These are phyloP conservation scores for Gastrolobium bilobum DNA, from an alignment of 306 rosid genomes.

Conservation along the genomic window DNA sequence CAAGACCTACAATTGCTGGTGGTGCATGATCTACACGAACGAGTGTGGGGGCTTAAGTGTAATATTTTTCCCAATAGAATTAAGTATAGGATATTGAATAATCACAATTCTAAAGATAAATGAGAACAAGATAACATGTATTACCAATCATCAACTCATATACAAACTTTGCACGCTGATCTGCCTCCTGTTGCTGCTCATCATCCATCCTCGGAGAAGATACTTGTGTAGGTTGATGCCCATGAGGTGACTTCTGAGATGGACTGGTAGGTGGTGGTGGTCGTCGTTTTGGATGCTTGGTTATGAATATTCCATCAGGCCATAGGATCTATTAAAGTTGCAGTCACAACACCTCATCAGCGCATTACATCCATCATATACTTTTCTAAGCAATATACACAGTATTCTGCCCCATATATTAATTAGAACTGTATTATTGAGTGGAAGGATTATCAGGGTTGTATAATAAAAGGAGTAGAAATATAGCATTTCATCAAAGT, in stretches of 20 bases:
- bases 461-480: constrained; percentile 24
- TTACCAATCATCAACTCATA: constrained; percentile 93
- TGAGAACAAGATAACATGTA: constrained; percentile 28
- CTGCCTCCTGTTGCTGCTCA: constrained; percentile 77
- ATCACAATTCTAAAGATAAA: constrained; percentile 20
- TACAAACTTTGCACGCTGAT: constrained; percentile 87
- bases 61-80: background rate
- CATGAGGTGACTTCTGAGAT: constrained; percentile 60
- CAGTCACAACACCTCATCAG: constrained; percentile 52
- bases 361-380: constrained; percentile 26
- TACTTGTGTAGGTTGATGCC: constrained; percentile 52
- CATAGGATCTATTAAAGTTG: constrained; percentile 76
- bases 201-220: constrained; percentile 64
- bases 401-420: constrained; percentile 22
- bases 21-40: constrained; percentile 81
- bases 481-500: constrained; percentile 23
- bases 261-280: constrained; percentile 56
- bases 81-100: background rate
- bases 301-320: constrained; percentile 98
- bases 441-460: constrained; percentile 42
- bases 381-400: constrained; percentile 20
- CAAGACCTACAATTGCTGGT: constrained; percentile 86
- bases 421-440: constrained; percentile 32
- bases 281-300: constrained; percentile 88
- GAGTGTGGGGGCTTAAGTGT: background rate